A percentile compares a stretch with the other conserved stretches of the same genome.
Evolutionary conservation across 164 flowering plant species (phyloP).

Genomic region (Piper betle): DNA sequence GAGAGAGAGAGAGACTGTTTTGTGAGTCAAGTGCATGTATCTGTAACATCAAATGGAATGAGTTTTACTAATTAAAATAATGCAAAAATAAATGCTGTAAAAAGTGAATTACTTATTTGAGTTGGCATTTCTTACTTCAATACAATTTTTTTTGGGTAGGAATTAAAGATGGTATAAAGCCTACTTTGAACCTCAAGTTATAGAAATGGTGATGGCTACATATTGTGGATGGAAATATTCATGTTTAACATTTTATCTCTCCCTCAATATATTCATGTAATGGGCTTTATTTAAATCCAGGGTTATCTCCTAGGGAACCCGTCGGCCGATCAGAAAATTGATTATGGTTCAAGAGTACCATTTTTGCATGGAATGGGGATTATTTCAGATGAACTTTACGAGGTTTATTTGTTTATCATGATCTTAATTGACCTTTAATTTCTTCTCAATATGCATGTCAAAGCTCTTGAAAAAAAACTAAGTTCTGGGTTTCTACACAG

Average conservation of each 20-base stretch:
- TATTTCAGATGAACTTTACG: constrained; percentile 35
- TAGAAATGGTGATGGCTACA: neutral
- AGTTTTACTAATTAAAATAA: too few species aligned
- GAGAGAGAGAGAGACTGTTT: too few species aligned
- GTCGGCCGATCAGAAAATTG: constrained; percentile 9
- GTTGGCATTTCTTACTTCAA: neutral
- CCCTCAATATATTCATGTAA: too few species aligned
- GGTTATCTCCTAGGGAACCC: constrained; percentile 47
- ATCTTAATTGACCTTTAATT: neutral
- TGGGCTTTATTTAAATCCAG: constrained; percentile 10
- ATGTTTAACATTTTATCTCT: neutral
- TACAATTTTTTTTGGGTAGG: constrained; percentile 7
- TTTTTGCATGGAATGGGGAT: constrained; percentile 33
- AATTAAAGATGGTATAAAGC: constrained; percentile 14
- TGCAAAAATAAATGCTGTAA: too few species aligned
- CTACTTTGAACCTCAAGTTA: constrained; percentile 26
- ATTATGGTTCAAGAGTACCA: constrained; percentile 14
- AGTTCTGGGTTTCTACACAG: constrained; percentile 5
- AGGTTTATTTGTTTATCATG: constrained; percentile 16
- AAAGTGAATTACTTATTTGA: too few species aligned
- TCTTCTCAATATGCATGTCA: neutral
- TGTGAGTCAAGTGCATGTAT: too few species aligned
- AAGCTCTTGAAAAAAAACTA: too few species aligned
- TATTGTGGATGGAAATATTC: neutral
- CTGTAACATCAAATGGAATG: too few species aligned